A percentile compares a stretch with the other conserved stretches of the same genome.
Evolutionary conservation across 345 rosid genomes (phyloP).

Genomic region (Fremontodendron californicum): DNA sequence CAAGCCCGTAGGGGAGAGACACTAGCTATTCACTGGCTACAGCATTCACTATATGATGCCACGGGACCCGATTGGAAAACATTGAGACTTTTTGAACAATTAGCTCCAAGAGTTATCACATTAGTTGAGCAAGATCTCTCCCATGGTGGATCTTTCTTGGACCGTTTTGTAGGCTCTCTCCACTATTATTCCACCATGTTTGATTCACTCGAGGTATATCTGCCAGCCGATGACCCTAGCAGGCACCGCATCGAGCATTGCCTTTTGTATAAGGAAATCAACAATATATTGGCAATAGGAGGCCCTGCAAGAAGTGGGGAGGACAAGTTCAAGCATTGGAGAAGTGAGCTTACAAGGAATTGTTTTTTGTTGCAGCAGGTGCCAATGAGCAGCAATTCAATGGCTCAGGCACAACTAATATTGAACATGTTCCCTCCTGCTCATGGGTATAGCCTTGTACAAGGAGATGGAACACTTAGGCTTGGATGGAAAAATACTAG

Average conservation of each 20-base stretch:
- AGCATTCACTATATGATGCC: constrained; percentile 56
- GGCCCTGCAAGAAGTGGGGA: constrained; percentile 69
- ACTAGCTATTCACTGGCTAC: constrained; percentile 63
- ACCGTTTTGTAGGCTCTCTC: constrained; percentile 59
- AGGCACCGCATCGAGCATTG: constrained; percentile 49
- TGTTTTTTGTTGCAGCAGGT: constrained; percentile 37
- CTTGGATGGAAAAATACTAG: constrained; percentile 69
- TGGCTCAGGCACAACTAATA: constrained; percentile 70
- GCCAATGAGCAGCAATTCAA: constrained; percentile 54
- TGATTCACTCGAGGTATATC: constrained; percentile 51
- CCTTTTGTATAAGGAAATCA: constrained; percentile 47
- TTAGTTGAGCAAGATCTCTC: constrained; percentile 58
- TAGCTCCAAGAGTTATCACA: constrained; percentile 46
- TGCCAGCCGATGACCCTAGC: constrained; percentile 34
- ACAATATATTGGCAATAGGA: constrained; percentile 59
- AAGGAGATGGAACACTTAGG: constrained; percentile 54
- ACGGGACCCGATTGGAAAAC: constrained; percentile 57
- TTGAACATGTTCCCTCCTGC: constrained; percentile 58
- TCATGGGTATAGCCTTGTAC: constrained; percentile 54
- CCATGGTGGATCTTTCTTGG: constrained; percentile 50
- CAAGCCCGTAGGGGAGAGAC: constrained; percentile 41
- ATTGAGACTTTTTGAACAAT: constrained; percentile 39
- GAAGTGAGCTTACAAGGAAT: constrained; percentile 36
- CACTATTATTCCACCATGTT: constrained; percentile 59
- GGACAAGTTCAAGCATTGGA: constrained; percentile 55